Evolutionary conservation across 805 yeast species (phyloP).

Genomic region (Saccharomycopsis selenospora): DNA sequence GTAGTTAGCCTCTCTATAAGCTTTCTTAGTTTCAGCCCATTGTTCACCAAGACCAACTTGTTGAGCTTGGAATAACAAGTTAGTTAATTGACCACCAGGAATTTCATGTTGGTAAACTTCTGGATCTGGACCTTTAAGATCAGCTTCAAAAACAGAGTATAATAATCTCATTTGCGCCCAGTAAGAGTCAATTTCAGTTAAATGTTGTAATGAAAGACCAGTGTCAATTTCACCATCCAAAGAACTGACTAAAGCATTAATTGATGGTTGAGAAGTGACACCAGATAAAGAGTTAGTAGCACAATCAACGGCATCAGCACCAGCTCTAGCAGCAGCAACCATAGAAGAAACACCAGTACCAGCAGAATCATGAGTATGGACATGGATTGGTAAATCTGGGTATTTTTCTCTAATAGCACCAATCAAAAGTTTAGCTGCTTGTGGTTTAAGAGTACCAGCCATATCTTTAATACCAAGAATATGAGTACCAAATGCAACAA

Average conservation of each 20-base stretch:
- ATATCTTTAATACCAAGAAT: slow-evolving; percentile 96
- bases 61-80: slow-evolving; percentile 97
- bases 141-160: slow-evolving; percentile 96
- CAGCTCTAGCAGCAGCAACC: slow-evolving; percentile 90
- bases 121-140: slow-evolving; percentile 98
- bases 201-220: slow-evolving; percentile 57
- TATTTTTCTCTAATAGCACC: slow-evolving; percentile 75
- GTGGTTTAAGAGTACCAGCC: slow-evolving; percentile 98
- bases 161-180: slow-evolving; percentile 99
- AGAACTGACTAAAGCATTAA: slow-evolving; percentile 88
- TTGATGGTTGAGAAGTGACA: slow-evolving; percentile 95
- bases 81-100: slow-evolving; percentile 99
- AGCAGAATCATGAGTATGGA: slow-evolving; percentile 98
- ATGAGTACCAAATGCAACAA: slow-evolving; percentile 93
- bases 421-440: slow-evolving; percentile 79
- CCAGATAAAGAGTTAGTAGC: slow-evolving; percentile 98
- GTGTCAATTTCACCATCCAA: slow-evolving; percentile 79
- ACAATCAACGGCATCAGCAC: slow-evolving; percentile 97
- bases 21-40: slow-evolving; percentile 94
- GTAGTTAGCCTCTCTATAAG: slow-evolving; percentile 85
- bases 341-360: slow-evolving; percentile 98
- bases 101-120: slow-evolving; percentile 98
- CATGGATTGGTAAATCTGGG: slow-evolving; percentile 95
- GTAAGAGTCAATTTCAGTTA: slow-evolving; percentile 83
- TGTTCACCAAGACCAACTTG: slow-evolving; percentile 96